Conservation (phyloP, 495 filamentous ascomycete genomes). For the Pseudotulostoma volvatum region DNA sequence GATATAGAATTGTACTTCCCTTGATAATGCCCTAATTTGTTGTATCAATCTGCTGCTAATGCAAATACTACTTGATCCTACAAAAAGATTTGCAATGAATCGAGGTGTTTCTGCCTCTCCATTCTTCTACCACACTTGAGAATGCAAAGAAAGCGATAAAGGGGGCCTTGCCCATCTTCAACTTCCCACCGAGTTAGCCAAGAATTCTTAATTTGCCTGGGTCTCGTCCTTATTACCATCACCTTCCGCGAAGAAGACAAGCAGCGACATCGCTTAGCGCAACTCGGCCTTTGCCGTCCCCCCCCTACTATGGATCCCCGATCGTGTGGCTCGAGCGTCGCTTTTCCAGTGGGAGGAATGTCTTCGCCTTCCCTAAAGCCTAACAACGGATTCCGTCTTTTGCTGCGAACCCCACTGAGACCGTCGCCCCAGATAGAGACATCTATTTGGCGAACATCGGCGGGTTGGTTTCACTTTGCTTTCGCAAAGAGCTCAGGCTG, state of each 20-base stretch:
- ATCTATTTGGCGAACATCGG: too few relatives aligned
- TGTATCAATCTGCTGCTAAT: not conserved
- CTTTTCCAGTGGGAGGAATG: slow-evolving; percentile 54
- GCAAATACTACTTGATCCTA: slow-evolving; percentile 2
- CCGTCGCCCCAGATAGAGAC: too few relatives aligned
- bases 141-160: not conserved
- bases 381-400: too few relatives aligned
- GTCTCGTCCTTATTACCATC: slow-evolving; percentile 77
- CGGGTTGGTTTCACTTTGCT: too few relatives aligned
- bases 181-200: slow-evolving; percentile 85
- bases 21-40: slow-evolving; percentile 2
- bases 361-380: slow-evolving; percentile 94
- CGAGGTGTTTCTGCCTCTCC: too few relatives aligned
- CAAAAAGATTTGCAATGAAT: slow-evolving; percentile 3
- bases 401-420: too few relatives aligned
- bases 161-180: slow-evolving; percentile 61
- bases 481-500: too few relatives aligned
- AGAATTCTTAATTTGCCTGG: slow-evolving; percentile 74
- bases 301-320: slow-evolving; percentile 75
- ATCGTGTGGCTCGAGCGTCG: slow-evolving; percentile 54
- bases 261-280: slow-evolving; percentile 68
- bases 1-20: too few relatives aligned
- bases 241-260: slow-evolving; percentile 78
- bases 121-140: too few relatives aligned
- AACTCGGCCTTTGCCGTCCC: slow-evolving; percentile 70